Conservation (phyloP, 1,139 yeast genomes). For the Arxiozyma slooffiae region DNA sequence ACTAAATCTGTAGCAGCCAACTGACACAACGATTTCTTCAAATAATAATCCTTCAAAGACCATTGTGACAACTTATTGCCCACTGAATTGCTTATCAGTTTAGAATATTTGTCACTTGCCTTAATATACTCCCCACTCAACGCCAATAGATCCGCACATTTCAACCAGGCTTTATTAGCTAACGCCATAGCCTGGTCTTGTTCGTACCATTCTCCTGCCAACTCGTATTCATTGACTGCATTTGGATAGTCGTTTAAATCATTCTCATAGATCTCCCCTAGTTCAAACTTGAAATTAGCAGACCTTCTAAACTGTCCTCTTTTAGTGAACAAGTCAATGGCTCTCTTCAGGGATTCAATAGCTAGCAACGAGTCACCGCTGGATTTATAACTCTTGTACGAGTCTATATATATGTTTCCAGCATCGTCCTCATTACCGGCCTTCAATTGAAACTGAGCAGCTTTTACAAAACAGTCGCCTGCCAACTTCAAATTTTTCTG, state of each 20-base stretch:
- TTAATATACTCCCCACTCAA: conserved; percentile 57
- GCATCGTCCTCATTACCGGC: conserved; percentile 84
- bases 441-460: conserved; percentile 68
- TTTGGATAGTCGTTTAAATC: conserved; percentile 53
- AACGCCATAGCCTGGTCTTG: conserved; percentile 91
- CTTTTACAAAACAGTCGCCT: conserved; percentile 75
- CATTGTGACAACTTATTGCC: conserved; percentile 74
- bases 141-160: conserved; percentile 88
- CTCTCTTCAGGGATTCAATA: conserved; percentile 62
- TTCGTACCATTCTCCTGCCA: conserved; percentile 92
- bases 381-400: conserved; percentile 74
- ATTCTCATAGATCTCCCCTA: conserved; percentile 77
- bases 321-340: conserved; percentile 73
- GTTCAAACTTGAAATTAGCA: conserved; percentile 85
- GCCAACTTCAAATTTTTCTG: conserved; percentile 62
- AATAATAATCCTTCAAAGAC: conserved; percentile 86
- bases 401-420: conserved; percentile 82
- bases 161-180: conserved; percentile 76
- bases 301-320: conserved; percentile 95
- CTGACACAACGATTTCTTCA: conserved; percentile 73
- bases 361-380: conserved; percentile 68
- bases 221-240: conserved; percentile 75
- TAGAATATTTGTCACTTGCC: conserved; percentile 70
- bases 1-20: conserved; percentile 77
- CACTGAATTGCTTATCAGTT: conserved; percentile 63